phyloP scores from a whole-genome alignment of 345 rosid species.

The Firmiana major region DNA sequence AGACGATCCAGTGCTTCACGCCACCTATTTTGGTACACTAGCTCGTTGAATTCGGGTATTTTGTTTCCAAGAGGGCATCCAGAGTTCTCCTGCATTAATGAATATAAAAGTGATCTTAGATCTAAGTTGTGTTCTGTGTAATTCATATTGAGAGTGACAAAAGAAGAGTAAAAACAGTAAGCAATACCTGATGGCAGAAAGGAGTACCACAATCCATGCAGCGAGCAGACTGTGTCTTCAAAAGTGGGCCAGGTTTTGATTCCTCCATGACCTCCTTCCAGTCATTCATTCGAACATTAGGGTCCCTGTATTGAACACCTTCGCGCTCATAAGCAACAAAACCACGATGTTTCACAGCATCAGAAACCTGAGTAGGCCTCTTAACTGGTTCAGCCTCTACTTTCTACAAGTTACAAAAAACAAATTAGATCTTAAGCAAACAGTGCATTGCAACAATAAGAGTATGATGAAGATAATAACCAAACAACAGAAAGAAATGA shows the following conservation, averaged over 20 bases:
- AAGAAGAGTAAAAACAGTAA: background rate
- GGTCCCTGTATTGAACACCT: constrained; percentile 87
- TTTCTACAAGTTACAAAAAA: constrained; percentile 27
- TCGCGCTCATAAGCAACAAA: constrained; percentile 91
- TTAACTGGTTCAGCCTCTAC: constrained; percentile 33
- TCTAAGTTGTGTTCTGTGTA: background rate
- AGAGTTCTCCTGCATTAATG: constrained; percentile 69
- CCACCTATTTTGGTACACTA: constrained; percentile 98
- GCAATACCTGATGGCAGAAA: constrained; percentile 93
- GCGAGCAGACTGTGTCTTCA: constrained; percentile 94
- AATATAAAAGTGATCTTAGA: background rate
- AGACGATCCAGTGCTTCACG: constrained; percentile 92
- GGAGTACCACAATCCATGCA: constrained; percentile 99
- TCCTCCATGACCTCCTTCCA: constrained; percentile 95
- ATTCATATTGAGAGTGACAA: background rate
- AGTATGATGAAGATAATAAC: background rate
- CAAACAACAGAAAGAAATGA: background rate
- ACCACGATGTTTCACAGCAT: constrained; percentile 81
- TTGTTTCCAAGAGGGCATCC: constrained; percentile 99
- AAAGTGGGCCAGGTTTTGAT: constrained; percentile 74
- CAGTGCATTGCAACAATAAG: background rate
- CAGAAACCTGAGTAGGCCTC: constrained; percentile 61
- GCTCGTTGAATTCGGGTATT: constrained; percentile 97
- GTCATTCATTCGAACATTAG: constrained; percentile 75
- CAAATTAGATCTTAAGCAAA: constrained; percentile 5